Evolutionary conservation across 2,329 filamentous ascomycete species (phyloP), one percentile per base, ranked within the genome.

Genomic region (Botrytis fabae): DNA sequence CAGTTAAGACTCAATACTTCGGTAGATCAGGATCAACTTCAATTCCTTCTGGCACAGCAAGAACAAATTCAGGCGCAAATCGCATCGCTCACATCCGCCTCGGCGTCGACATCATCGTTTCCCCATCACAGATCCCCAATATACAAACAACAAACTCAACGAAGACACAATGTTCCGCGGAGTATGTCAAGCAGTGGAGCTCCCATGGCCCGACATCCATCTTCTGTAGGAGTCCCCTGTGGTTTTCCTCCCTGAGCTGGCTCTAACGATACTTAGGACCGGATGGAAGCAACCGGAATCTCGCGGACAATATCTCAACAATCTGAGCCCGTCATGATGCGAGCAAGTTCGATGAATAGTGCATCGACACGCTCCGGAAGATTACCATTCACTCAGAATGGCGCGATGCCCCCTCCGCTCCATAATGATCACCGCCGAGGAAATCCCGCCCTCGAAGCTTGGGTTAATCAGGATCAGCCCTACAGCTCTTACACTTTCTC

Each of bases 151-250:
- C 74, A 75, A 32, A 48, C 51, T 22, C 77, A 77, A 22, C 78
- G 76, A 64, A 77, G 75, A 70, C 74, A 71, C 51, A 73, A 79
- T 78, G 77, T 78, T 44, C 74, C 78, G 44, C 78, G 79, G 73
- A 80, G 78, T 69, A 76, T 80, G 74, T 79, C 79, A 35, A 78
- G 72, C 63, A 77, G 44, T 69, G 79, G 79, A 70, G 71, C 76
- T 38, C 73, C 76, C 71, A 80, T 79, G 76, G 75, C 77, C 46
- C 75, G 78, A 57, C 75, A 78, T 59, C 74, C 70, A 35, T 79
- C 77, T 57, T 76, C 77, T 71, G 78, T 80, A 79, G 75, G 77
- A 78, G 68, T 66, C 42, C 59, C 61, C 69, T 71, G 71, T 66
- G 74, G 73, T 68, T 72, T 68, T 59, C 28, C 48, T 75, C 44